These are phyloP conservation scores for Penicillium tannophilum DNA, from an alignment of 495 filamentous ascomycete species.

Conservation along the genomic window DNA sequence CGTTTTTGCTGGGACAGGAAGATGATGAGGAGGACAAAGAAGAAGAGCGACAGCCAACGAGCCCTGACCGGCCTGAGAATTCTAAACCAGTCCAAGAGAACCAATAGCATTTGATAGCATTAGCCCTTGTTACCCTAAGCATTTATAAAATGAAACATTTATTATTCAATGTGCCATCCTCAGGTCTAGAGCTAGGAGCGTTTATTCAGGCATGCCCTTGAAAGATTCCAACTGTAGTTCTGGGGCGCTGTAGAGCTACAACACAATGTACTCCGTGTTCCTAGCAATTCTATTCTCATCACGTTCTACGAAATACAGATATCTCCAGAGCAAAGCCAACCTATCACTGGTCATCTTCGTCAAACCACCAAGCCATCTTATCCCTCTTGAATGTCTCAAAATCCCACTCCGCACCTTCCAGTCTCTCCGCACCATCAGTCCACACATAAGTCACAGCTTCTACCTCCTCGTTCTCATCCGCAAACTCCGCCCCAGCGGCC, in stretches of 20 bases:
- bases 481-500: constrained; percentile 30
- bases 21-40: background rate
- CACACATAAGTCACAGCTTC: constrained; percentile 80
- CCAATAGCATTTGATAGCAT: too few species aligned
- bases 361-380: constrained; percentile 62
- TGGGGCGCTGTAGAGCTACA: too few species aligned
- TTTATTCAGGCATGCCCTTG: too few species aligned
- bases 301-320: too few species aligned
- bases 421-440: constrained; percentile 37
- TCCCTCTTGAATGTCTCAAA: constrained; percentile 71
- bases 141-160: too few species aligned
- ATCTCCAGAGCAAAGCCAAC: background rate
- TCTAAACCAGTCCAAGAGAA: background rate
- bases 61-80: background rate
- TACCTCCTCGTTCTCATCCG: constrained; percentile 52
- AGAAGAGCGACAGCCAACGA: background rate
- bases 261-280: background rate
- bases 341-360: constrained; percentile 42
- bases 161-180: too few species aligned
- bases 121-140: too few species aligned
- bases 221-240: too few species aligned
- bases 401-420: constrained; percentile 81
- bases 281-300: background rate
- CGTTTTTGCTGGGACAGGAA: constrained; percentile 36
- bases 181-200: too few species aligned